Evolutionary conservation across 2,329 filamentous ascomycete species (phyloP), one percentile per base, ranked within the genome.

Genomic region (Ophiostoma quercus): DNA sequence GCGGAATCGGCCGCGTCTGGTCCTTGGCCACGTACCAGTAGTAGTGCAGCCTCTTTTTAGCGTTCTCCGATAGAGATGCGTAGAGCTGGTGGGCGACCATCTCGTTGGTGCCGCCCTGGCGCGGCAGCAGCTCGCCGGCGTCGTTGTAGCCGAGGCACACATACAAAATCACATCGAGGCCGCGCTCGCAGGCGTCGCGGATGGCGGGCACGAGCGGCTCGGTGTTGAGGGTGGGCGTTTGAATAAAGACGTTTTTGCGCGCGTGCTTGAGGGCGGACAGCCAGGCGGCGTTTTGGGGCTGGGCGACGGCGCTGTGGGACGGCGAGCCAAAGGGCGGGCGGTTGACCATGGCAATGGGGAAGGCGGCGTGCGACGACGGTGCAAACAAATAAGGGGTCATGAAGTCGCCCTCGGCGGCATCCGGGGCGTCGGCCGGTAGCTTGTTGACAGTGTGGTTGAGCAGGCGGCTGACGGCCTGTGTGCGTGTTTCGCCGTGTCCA

Each of bases 61-160:
- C 83, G 0, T 81, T 75, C 0, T 80, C 74, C 0, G 84, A 82
- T 0, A 92, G 82, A 0, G 81, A 76, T 0, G 77, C 77, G 77
- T 89, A 85, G 3, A 94, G 80, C 8, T 83, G 79, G 71, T 88
- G 82, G 0, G 88, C 85, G 1, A 88, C 83, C 82, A 90, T 88
- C 72, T 93, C 90, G 75, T 93, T 93, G 19, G 88, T 91, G 1
- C 90, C 90, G 39, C 90, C 90, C 76, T 93, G 90, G 71, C 87
- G 85, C 0, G 91, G 91, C 0, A 94, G 85, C 41, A 94, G 84
- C 76, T 94, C 90, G 29, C 91, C 91, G 0, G 86, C 81, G 73
- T 94, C 91, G 72, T 94, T 94, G 79, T 94, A 94, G 1, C 91
- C 90, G 0, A 94, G 84, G 73, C 90, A 92, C 1, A 92, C 82